Conservation (phyloP, 2,329 filamentous ascomycete species). For the Botryotinia globosa region DNA sequence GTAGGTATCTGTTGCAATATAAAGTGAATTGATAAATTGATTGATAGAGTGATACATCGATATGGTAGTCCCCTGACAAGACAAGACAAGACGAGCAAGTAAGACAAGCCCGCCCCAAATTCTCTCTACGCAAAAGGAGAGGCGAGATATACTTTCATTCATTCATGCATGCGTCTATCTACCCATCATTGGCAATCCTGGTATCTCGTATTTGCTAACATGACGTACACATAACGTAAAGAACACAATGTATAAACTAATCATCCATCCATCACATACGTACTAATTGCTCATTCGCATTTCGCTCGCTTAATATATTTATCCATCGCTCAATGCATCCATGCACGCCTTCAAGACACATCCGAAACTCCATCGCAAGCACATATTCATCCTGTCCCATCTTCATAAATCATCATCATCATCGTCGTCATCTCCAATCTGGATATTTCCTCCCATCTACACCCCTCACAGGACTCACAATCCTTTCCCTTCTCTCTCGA, state of each 20-base stretch:
- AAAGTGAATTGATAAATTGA: not conserved
- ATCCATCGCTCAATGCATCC: not conserved
- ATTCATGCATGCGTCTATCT: not conserved
- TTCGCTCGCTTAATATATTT: not conserved
- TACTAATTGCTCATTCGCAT: not conserved
- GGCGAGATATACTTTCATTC: not conserved
- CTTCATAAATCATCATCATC: not conserved
- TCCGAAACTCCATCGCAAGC: not conserved
- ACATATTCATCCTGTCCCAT: not conserved
- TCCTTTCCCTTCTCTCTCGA: conserved; percentile 27
- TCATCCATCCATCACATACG: not conserved
- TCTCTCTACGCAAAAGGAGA: not conserved
- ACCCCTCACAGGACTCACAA: conserved; percentile 31
- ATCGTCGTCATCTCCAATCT: conserved; percentile 1
- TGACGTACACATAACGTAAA: not conserved
- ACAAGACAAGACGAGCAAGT: not conserved
- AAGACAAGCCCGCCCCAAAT: not conserved
- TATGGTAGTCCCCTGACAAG: not conserved
- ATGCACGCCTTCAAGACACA: not conserved
- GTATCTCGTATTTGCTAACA: not conserved
- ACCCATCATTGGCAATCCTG: not conserved
- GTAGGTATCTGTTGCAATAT: not conserved
- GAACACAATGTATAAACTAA: not conserved
- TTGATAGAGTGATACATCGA: no score
- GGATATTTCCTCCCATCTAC: conserved; percentile 37